Evolutionary conservation across 495 filamentous ascomycete genomes (phyloP).

Genomic region (Aspergillus heteromorphus): DNA sequence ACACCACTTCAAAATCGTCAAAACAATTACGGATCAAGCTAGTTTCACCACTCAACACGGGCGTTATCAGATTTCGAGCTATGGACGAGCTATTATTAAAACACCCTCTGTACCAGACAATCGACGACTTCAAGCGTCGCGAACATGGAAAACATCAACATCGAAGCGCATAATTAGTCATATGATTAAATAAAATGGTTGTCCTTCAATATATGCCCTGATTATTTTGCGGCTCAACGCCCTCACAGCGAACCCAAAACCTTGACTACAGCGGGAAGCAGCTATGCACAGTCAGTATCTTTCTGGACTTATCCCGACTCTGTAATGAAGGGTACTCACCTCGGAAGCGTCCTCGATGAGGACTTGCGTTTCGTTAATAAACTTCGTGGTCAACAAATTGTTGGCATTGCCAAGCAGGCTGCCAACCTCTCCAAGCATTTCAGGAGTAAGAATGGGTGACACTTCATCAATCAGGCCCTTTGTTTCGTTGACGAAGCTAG

Average conservation of each 20-base stretch:
- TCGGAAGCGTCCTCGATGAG: constrained; percentile 47
- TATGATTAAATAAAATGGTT: constrained; percentile 14
- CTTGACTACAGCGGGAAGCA: constrained; percentile 26
- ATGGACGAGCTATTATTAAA: background rate
- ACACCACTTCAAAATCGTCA: background rate
- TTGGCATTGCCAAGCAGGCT: constrained; percentile 36
- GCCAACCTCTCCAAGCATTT: constrained; percentile 38
- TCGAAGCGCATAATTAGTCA: constrained; percentile 9
- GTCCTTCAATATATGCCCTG: constrained; percentile 7
- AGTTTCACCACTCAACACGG: background rate
- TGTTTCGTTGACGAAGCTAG: constrained; percentile 38
- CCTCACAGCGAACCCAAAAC: constrained; percentile 24
- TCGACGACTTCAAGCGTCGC: background rate
- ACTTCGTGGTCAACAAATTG: constrained; percentile 31
- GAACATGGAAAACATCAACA: constrained; percentile 6
- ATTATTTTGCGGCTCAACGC: background rate
- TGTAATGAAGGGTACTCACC: constrained; percentile 26
- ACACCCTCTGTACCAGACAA: background rate
- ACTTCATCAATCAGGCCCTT: constrained; percentile 32
- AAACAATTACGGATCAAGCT: background rate
- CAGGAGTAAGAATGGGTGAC: constrained; percentile 38
- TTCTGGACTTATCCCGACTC: background rate
- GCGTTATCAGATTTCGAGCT: background rate
- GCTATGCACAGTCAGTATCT: constrained; percentile 17
- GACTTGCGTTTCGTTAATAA: constrained; percentile 41